These are phyloP conservation scores for Kernera saxatilis DNA, from an alignment of 345 rosid species.

Conservation along the genomic window DNA sequence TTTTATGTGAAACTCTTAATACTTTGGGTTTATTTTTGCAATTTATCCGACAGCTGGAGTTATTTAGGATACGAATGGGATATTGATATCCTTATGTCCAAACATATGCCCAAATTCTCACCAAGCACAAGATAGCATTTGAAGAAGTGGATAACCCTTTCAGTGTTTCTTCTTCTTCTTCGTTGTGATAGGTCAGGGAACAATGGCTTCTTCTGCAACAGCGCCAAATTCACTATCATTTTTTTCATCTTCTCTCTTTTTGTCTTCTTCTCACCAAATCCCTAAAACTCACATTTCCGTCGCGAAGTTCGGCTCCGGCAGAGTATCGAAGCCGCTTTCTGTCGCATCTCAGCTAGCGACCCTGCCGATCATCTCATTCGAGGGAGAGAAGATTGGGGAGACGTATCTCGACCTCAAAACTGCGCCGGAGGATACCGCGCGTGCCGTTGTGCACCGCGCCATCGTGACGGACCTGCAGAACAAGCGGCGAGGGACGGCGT, in stretches of 20 bases:
- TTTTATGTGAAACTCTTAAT: too few species aligned
- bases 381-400: conserved; percentile 80
- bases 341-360: conserved; percentile 56
- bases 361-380: conserved; percentile 65
- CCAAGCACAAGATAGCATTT: conserved; percentile 15
- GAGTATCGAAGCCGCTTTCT: conserved; percentile 31
- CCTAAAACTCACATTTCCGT: conserved; percentile 23
- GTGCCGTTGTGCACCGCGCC: conserved; percentile 84
- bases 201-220: conserved; percentile 48
- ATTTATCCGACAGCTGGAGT: conserved; percentile 19
- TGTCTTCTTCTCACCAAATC: conserved; percentile 31
- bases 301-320: conserved; percentile 19
- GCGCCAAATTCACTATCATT: conserved; percentile 44
- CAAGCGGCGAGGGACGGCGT: conserved; percentile 93
- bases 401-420: conserved; percentile 72
- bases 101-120: background rate
- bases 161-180: conserved; percentile 16
- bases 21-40: too few species aligned
- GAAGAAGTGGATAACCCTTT: conserved; percentile 33
- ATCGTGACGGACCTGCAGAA: conserved; percentile 73
- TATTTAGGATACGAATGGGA: background rate
- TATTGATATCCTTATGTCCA: conserved; percentile 5
- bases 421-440: conserved; percentile 77
- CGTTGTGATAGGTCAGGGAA: background rate
- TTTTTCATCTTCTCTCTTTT: conserved; percentile 48